Conservation (phyloP, 176 grass and related monocot species). For the Musa troglodytarum region DNA sequence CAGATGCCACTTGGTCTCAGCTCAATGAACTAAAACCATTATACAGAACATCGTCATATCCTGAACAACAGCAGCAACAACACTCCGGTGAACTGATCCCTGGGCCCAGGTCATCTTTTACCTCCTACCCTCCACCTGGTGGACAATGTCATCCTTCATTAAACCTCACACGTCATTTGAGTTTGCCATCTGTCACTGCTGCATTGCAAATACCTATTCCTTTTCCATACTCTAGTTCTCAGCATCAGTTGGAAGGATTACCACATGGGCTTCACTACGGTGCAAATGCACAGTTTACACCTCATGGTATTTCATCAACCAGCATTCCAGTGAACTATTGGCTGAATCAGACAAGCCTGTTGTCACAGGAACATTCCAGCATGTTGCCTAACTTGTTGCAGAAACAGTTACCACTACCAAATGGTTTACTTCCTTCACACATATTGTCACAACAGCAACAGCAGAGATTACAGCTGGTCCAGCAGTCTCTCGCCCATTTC, state of each 20-base stretch:
- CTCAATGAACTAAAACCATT: slow-evolving; percentile 8
- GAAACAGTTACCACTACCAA: slow-evolving; percentile 4
- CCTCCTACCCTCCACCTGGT: slow-evolving; percentile 30
- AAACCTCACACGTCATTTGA: slow-evolving; percentile 14
- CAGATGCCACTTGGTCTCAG: background rate
- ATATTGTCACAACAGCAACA: slow-evolving; percentile 16
- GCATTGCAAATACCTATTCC: slow-evolving; percentile 3
- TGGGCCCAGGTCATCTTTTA: slow-evolving; percentile 17
- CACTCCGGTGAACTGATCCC: slow-evolving; percentile 10
- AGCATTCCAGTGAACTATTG: background rate
- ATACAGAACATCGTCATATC: slow-evolving; percentile 18
- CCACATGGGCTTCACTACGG: background rate
- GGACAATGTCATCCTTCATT: slow-evolving; percentile 17
- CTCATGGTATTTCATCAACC: background rate
- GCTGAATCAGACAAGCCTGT: slow-evolving; percentile 2
- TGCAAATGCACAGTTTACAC: background rate
- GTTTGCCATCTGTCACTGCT: slow-evolving; percentile 22
- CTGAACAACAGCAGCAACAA: slow-evolving; percentile 16
- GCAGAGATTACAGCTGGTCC: slow-evolving; percentile 13
- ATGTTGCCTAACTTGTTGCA: slow-evolving; percentile 8
- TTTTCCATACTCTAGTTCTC: slow-evolving; percentile 10
- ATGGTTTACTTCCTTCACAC: background rate
- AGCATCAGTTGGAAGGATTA: slow-evolving; percentile 7
- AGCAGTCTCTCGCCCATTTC: background rate
- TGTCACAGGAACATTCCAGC: background rate